Evolutionary conservation across 805 yeast genomes (phyloP).

Genomic region (Cephaloascus albidus): DNA sequence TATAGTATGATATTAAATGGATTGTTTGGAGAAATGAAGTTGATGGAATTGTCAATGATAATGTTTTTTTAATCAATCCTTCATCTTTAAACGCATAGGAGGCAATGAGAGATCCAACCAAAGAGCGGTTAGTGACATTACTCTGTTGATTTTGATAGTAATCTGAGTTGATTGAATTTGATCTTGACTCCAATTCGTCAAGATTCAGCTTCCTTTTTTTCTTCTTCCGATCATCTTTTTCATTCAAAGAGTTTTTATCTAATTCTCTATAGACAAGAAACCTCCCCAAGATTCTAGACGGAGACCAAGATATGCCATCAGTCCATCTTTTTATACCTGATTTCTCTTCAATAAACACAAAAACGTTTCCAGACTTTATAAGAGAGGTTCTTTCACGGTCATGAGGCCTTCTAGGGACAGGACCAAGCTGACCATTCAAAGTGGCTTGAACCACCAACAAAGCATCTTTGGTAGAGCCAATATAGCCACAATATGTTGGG

Average conservation of each 20-base stretch:
- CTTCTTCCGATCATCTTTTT: slow-evolving; percentile 34
- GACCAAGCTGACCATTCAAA: slow-evolving; percentile 45
- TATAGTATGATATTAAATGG: slow-evolving; percentile 75
- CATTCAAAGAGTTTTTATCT: slow-evolving; percentile 29
- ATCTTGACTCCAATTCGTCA: background rate
- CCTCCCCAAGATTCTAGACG: slow-evolving; percentile 79
- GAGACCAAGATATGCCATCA: slow-evolving; percentile 93
- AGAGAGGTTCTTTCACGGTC: slow-evolving; percentile 63
- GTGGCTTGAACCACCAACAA: slow-evolving; percentile 75
- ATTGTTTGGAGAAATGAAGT: slow-evolving; percentile 29
- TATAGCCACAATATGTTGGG: slow-evolving; percentile 69
- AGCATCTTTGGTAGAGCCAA: slow-evolving; percentile 79
- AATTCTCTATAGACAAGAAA: slow-evolving; percentile 77
- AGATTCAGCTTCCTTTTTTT: slow-evolving; percentile 13
- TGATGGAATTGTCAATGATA: slow-evolving; percentile 44
- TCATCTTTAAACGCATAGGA: slow-evolving; percentile 57
- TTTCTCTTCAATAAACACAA: slow-evolving; percentile 75
- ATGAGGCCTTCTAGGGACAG: slow-evolving; percentile 72
- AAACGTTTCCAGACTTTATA: slow-evolving; percentile 70
- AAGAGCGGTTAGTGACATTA: slow-evolving; percentile 19
- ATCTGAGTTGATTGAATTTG: background rate
- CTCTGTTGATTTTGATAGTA: background rate
- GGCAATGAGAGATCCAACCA: slow-evolving; percentile 49
- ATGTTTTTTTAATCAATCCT: slow-evolving; percentile 79
- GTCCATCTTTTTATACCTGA: slow-evolving; percentile 93